Evolutionary conservation across 1,139 yeast genomes (phyloP).

Genomic region (Lodderomyces oxycetoniae): DNA sequence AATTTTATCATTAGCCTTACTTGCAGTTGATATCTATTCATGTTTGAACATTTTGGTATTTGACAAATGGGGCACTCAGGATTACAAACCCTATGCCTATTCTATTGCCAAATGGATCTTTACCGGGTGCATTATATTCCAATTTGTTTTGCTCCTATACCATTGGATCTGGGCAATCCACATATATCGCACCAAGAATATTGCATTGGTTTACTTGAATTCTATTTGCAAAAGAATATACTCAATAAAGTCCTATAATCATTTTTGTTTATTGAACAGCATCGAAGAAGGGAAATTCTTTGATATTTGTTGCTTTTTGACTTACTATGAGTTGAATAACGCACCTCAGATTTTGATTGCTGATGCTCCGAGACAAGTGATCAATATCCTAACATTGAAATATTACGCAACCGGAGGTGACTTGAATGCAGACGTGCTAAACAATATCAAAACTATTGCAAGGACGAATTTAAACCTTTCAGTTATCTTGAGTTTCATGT

Average conservation of each 20-base stretch:
- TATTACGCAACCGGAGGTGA: constrained; percentile 48
- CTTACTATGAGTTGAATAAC: constrained; percentile 62
- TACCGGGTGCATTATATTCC: constrained; percentile 78
- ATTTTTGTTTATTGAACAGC: constrained; percentile 68
- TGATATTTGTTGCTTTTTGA: constrained; percentile 65
- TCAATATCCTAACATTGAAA: constrained; percentile 70
- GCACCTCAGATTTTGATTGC: constrained; percentile 66
- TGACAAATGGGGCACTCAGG: constrained; percentile 62
- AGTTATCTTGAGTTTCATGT: constrained; percentile 67
- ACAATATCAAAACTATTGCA: constrained; percentile 57
- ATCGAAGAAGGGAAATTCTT: constrained; percentile 62
- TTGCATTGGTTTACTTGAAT: constrained; percentile 69
- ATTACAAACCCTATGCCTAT: constrained; percentile 55
- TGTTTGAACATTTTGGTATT: constrained; percentile 71
- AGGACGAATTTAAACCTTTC: constrained; percentile 59
- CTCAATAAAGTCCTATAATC: constrained; percentile 53
- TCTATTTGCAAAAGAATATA: constrained; percentile 56
- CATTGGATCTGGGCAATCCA: constrained; percentile 58
- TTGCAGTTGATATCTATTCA: constrained; percentile 76
- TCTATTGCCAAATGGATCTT: constrained; percentile 70
- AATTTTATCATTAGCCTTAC: constrained; percentile 51
- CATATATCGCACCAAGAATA: constrained; percentile 56
- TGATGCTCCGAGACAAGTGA: constrained; percentile 85
- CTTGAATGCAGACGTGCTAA: constrained; percentile 40
- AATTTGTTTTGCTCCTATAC: constrained; percentile 54